A percentile compares a stretch with the other conserved stretches of the same genome.
These are phyloP conservation scores for Adansonia gregorii DNA, from an alignment of 441 rosid species.

Conservation along the genomic window DNA sequence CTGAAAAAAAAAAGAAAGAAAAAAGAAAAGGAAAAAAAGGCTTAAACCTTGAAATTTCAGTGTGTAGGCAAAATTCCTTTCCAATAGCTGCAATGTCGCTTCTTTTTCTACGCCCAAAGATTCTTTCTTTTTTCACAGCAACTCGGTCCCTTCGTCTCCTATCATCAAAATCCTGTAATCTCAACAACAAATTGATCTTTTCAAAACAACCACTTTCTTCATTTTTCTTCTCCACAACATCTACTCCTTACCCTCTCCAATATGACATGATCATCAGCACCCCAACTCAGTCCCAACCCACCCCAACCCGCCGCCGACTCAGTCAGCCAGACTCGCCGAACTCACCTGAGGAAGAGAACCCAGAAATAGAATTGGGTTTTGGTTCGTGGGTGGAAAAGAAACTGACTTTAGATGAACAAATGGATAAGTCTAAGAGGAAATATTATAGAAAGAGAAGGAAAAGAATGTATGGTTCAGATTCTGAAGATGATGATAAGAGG, in stretches of 20 bases:
- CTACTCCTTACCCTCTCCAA: constrained; percentile 82
- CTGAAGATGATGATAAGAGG: constrained; percentile 65
- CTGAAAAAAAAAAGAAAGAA: background rate
- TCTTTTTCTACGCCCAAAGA: constrained; percentile 41
- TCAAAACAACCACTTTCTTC: constrained; percentile 32
- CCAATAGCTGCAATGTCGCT: constrained; percentile 32
- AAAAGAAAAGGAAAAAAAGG: too few relatives aligned
- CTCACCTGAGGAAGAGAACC: constrained; percentile 42
- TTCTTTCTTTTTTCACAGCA: constrained; percentile 23
- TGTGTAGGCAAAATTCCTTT: constrained; percentile 43
- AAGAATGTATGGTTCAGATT: constrained; percentile 88
- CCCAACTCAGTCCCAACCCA: constrained; percentile 55
- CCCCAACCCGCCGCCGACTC: constrained; percentile 47
- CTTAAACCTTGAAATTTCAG: background rate
- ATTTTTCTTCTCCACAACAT: constrained; percentile 50
- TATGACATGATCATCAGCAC: constrained; percentile 80
- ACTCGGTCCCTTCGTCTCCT: constrained; percentile 23
- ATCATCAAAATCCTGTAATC: constrained; percentile 34
- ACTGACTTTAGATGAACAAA: constrained; percentile 50
- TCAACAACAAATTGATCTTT: constrained; percentile 30
- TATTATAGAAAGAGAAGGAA: constrained; percentile 80
- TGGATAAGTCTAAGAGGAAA: constrained; percentile 89
- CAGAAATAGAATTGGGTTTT: constrained; percentile 48
- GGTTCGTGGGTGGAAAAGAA: constrained; percentile 87
- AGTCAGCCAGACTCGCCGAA: constrained; percentile 32